Percentiles rank a stretch among this genome's conserved stretches.
phyloP scores from a whole-genome alignment of 768 basidiomycete species.

The Cantharellus cinnabarinus region DNA sequence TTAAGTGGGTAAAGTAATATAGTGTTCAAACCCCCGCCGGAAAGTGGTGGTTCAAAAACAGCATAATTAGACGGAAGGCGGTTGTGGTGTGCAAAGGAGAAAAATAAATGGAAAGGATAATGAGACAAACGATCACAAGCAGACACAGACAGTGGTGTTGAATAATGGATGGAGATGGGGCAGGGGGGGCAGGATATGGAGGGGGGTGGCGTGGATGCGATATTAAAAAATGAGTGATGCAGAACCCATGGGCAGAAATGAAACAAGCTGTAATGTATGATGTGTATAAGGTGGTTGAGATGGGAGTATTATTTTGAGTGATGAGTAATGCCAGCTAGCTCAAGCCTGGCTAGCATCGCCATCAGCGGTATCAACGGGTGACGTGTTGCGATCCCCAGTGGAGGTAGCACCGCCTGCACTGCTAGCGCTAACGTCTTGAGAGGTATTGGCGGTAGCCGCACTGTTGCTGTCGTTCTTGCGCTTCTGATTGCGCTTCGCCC shows the following conservation, averaged over 20 bases:
- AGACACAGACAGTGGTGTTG: no score
- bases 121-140: no score
- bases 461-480: slow-evolving; percentile 1
- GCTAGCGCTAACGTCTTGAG: neutral
- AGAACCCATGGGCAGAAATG: neutral
- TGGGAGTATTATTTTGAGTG: neutral
- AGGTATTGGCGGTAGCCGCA: neutral
- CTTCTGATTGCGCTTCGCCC: slow-evolving; percentile 45
- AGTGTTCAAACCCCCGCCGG: neutral
- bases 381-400: no score
- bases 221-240: neutral
- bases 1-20: neutral
- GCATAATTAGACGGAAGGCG: no score
- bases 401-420: neutral
- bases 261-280: neutral
- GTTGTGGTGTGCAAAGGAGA: no score
- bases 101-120: no score
- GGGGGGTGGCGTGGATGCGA: no score
- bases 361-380: no score
- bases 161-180: no score
- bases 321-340: neutral
- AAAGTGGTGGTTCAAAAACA: no score
- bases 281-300: neutral
- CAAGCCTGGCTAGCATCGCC: neutral
- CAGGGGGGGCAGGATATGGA: no score